Percentiles rank a stretch among this genome's conserved stretches.
phyloP scores from a whole-genome alignment of 1,139 yeast species.

The Taiozyma sp. region DNA sequence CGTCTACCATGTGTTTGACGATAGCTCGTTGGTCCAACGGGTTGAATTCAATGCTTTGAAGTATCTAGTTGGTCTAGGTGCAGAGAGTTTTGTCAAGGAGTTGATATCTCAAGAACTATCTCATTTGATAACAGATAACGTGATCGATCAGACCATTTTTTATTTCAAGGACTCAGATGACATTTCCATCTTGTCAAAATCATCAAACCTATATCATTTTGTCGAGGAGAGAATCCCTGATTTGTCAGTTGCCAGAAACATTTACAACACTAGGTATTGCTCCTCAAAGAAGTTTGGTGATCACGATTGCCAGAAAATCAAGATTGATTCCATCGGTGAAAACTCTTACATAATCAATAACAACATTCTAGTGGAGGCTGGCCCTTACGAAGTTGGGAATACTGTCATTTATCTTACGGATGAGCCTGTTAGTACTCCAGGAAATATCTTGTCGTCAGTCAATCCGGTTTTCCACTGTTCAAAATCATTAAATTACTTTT shows the following conservation, averaged over 20 bases:
- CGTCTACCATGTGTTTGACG: slow-evolving; percentile 52
- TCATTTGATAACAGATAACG: slow-evolving; percentile 51
- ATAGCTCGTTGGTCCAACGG: slow-evolving; percentile 31
- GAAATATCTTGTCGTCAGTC: slow-evolving; percentile 45
- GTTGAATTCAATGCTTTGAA: slow-evolving; percentile 63
- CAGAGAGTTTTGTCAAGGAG: slow-evolving; percentile 65
- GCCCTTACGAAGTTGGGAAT: slow-evolving; percentile 45
- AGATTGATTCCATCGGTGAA: slow-evolving; percentile 33
- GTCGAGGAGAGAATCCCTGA: slow-evolving; percentile 41
- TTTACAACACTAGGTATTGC: slow-evolving; percentile 44
- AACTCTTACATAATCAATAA: slow-evolving; percentile 43
- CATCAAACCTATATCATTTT: slow-evolving; percentile 65
- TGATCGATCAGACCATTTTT: slow-evolving; percentile 45
- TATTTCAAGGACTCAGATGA: slow-evolving; percentile 35
- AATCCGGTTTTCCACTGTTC: slow-evolving; percentile 54
- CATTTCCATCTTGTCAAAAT: slow-evolving; percentile 24
- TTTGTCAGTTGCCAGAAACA: slow-evolving; percentile 19
- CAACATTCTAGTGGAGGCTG: slow-evolving; percentile 38
- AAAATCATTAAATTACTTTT: slow-evolving; percentile 44
- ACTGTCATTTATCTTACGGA: slow-evolving; percentile 62
- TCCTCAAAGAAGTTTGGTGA: slow-evolving; percentile 36
- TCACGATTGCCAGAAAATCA: slow-evolving; percentile 41
- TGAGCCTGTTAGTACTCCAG: slow-evolving; percentile 53
- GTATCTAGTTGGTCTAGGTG: slow-evolving; percentile 66
- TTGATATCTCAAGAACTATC: slow-evolving; percentile 57